These are phyloP conservation scores for Przewalskia tangutica DNA, from an alignment of 257 asterid genomes.

Conservation along the genomic window DNA sequence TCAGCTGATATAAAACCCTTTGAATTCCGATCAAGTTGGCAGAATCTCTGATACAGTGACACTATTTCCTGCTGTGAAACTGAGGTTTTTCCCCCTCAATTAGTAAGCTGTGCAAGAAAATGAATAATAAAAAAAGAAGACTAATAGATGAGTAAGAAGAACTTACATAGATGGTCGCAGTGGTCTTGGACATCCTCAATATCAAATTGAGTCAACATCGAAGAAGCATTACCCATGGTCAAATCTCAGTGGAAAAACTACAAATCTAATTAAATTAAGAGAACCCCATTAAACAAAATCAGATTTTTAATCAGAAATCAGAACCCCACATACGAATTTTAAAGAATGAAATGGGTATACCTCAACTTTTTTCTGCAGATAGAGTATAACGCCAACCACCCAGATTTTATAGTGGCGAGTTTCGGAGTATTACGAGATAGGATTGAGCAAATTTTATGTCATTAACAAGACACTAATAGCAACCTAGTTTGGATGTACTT, in stretches of 20 bases:
- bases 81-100: conserved; percentile 4
- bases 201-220: conserved; percentile 84
- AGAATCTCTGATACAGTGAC: conserved; percentile 73
- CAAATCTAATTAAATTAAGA: not conserved
- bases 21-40: conserved; percentile 83
- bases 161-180: conserved; percentile 55
- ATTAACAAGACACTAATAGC: conserved; percentile 1
- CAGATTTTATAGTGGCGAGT: not conserved
- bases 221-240: conserved; percentile 73
- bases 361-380: too few species aligned
- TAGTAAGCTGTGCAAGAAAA: not conserved
- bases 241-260: conserved; percentile 16
- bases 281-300: conserved; percentile 1
- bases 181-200: conserved; percentile 94
- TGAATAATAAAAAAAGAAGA: not conserved
- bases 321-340: not conserved
- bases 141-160: not conserved
- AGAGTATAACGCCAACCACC: not conserved
- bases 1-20: conserved; percentile 94
- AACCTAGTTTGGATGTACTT: conserved; percentile 7
- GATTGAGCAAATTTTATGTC: not conserved
- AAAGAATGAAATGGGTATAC: too few species aligned
- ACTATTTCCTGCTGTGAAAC: conserved; percentile 91
- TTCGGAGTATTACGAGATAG: not conserved
- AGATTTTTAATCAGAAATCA: conserved; percentile 3